Evolutionary conservation across 2,329 filamentous ascomycete species (phyloP), one percentile per base, ranked within the genome.

Genomic region (Chrysoporthe cubensis): DNA sequence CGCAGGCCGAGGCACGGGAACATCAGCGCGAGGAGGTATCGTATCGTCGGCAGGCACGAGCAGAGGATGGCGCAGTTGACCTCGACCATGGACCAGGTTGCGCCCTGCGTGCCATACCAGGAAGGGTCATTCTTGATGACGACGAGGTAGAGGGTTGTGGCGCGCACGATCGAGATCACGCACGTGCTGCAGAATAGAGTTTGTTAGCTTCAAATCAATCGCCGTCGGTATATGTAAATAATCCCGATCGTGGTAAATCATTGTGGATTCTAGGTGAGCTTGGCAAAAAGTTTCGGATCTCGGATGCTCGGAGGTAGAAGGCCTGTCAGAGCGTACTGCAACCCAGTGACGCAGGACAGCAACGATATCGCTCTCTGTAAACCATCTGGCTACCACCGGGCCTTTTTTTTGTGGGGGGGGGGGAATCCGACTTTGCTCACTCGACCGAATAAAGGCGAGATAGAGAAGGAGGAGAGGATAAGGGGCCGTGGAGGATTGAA

Each of bases 41-140:
- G 75, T 0, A 81, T 71, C 18, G 79, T 80, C 0, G 80, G 79
- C 5, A 81, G 75, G 66, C 78, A 80, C 58, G 78, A 75, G 68
- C 80, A 80, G 14, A 81, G 73, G 69, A 81, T 75, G 65, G 78
- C 79, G 61, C 77, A 75, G 59, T 78, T 78, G 69, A 80, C 77
- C 69, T 82, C 80, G 64, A 79, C 75, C 60, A 80, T 74, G 26
- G 78, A 78, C 77, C 79, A 81, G 71, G 77, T 74, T 16, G 75
- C 74, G 4, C 74, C 75, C n/a, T 67, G 61, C 8, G 74, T 71
- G 63, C 78, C 75, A 58, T 78, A 74, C 70, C 74, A 80, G 4
- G 78, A 79, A 1, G 70, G 62, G 67, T 80, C 78, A 21, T 68
- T 67, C 2, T 74, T 72, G 0, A 48, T 67, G n/a, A 75, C 70